phyloP scores from a whole-genome alignment of 495 filamentous ascomycete species.

The Neurospora sp. region DNA sequence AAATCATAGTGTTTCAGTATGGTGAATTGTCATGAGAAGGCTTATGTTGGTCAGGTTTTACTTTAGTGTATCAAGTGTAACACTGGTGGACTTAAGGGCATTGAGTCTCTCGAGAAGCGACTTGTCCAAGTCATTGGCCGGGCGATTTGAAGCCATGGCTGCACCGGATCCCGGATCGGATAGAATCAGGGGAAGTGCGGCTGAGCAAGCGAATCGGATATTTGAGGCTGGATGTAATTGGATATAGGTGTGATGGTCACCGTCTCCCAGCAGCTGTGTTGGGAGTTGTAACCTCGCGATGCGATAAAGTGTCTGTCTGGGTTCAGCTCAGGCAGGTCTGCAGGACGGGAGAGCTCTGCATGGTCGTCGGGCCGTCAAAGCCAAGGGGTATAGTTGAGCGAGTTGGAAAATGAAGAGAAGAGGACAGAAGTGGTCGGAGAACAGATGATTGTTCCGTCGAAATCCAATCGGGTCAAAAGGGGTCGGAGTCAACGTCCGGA shows the following conservation, averaged over 20 bases:
- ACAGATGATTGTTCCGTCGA: neutral
- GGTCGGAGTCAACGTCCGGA: neutral
- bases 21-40: neutral
- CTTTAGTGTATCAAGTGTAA: constrained; percentile 24
- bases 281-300: neutral
- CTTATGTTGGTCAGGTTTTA: constrained; percentile 13
- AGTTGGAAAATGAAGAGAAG: neutral
- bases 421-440: neutral
- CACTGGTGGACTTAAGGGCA: constrained; percentile 44
- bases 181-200: neutral
- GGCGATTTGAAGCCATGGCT: neutral
- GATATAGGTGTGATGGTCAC: neutral
- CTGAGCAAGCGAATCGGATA: neutral
- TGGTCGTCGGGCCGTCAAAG: neutral
- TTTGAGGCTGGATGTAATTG: neutral
- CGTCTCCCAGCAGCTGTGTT: no score
- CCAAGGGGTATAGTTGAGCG: neutral
- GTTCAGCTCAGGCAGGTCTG: neutral
- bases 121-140: constrained; percentile 40
- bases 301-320: neutral
- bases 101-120: constrained; percentile 83
- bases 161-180: neutral
- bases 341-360: neutral
- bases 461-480: no score
- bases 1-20: neutral